A percentile compares a stretch with the other conserved stretches of the same genome.
These are phyloP conservation scores for Vitis hybrid DNA, from an alignment of 177 flowering plant species.

Conservation along the genomic window DNA sequence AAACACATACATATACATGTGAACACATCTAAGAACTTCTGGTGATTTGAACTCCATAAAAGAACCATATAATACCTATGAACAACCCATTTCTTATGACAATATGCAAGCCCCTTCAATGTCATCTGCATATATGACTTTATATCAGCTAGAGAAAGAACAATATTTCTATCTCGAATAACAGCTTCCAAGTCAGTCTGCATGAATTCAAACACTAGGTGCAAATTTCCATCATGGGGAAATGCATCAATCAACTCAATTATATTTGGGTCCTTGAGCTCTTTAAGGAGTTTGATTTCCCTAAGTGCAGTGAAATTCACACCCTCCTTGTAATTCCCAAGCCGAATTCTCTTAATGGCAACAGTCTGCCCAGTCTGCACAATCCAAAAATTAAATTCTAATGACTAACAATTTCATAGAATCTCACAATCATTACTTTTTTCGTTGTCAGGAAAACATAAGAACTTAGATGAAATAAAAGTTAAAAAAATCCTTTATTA, in stretches of 20 bases:
- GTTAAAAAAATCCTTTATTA: background rate
- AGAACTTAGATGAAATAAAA: background rate
- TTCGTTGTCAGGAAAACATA: background rate
- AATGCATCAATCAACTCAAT: conserved; percentile 7
- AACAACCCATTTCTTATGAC: conserved; percentile 10
- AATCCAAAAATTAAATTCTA: background rate
- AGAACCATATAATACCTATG: background rate
- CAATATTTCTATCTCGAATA: conserved; percentile 10
- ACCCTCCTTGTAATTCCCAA: conserved; percentile 4
- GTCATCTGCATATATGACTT: conserved; percentile 8
- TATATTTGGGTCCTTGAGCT: conserved; percentile 2
- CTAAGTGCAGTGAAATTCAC: conserved; percentile 8
- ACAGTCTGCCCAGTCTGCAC: conserved; percentile 2
- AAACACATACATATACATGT: background rate
- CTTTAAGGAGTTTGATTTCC: conserved; percentile 7
- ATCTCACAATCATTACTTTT: background rate
- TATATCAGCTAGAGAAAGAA: conserved; percentile 6
- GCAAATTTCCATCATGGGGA: conserved; percentile 2
- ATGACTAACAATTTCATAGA: background rate
- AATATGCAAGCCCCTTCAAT: conserved; percentile 1
- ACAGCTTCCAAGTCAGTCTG: conserved; percentile 3
- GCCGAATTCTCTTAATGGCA: conserved; percentile 6
- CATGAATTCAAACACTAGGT: conserved; percentile 7
- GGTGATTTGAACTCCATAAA: too few relatives aligned
- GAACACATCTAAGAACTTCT: too few relatives aligned